phyloP scores from a whole-genome alignment of 2,329 filamentous ascomycete genomes.

The Dothideomycetes sp. region DNA sequence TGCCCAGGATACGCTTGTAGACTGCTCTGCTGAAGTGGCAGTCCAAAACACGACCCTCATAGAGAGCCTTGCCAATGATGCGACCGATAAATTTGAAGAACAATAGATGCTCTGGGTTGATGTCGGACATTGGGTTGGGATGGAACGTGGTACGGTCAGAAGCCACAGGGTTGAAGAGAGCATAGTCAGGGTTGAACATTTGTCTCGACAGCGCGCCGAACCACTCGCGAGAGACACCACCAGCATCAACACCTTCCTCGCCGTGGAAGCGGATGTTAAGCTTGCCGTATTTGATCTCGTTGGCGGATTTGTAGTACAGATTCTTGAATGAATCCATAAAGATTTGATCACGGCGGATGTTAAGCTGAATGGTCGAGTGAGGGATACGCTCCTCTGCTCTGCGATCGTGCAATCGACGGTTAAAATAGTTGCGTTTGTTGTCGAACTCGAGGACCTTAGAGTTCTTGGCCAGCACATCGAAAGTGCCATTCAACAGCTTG shows the following conservation, averaged over 20 bases:
- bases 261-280: slow-evolving; percentile 95
- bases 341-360: slow-evolving; percentile 84
- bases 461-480: slow-evolving; percentile 92
- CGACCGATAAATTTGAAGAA: slow-evolving; percentile 99
- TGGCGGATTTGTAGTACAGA: slow-evolving; percentile 91
- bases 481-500: slow-evolving; percentile 96
- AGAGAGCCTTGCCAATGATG: slow-evolving; percentile 95
- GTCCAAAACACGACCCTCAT: slow-evolving; percentile 89
- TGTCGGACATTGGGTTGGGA: slow-evolving; percentile 82
- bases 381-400: slow-evolving; percentile 59
- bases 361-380: slow-evolving; percentile 70
- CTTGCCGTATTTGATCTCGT: slow-evolving; percentile 99
- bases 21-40: slow-evolving; percentile 98
- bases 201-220: slow-evolving; percentile 94
- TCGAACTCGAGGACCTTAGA: slow-evolving; percentile 98
- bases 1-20: slow-evolving; percentile 94
- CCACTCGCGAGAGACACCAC: slow-evolving; percentile 96
- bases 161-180: slow-evolving; percentile 89
- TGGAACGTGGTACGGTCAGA: slow-evolving; percentile 98
- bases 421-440: slow-evolving; percentile 99
- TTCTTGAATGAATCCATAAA: slow-evolving; percentile 98
- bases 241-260: slow-evolving; percentile 95
- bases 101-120: slow-evolving; percentile 91
- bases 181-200: slow-evolving; percentile 99
- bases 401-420: slow-evolving; percentile 74